Evolutionary conservation across 257 asterid species (phyloP).

Genomic region (Gardenia jasminoides): DNA sequence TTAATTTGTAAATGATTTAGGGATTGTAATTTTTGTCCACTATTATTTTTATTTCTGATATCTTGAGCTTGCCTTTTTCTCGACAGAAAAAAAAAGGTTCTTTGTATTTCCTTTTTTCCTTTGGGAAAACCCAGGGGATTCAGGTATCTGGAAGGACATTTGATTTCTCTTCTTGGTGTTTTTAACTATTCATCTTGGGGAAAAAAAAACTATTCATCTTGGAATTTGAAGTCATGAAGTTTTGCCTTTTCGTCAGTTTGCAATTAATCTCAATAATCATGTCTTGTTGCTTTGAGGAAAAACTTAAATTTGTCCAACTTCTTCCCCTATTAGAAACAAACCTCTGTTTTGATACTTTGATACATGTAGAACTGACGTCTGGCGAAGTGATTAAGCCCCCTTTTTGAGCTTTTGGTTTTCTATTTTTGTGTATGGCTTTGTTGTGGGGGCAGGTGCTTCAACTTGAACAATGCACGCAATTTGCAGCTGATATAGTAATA

Average conservation of each 20-base stretch:
- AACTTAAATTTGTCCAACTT: background rate
- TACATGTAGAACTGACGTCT: too few species aligned
- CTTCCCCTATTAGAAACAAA: background rate
- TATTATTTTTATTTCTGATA: too few species aligned
- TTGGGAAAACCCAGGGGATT: background rate
- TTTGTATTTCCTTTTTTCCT: background rate
- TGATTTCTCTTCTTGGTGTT: background rate
- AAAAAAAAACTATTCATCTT: background rate
- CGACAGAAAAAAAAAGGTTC: too few species aligned
- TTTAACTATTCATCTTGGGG: too few species aligned
- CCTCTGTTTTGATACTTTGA: too few species aligned
- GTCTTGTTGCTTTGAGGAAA: background rate
- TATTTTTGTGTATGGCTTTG: conserved; percentile 6
- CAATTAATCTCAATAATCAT: background rate
- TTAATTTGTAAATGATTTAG: too few species aligned
- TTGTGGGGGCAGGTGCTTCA: conserved; percentile 71
- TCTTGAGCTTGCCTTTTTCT: too few species aligned
- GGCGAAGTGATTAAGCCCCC: too few species aligned
- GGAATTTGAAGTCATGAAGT: background rate
- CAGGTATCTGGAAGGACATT: background rate
- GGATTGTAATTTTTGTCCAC: too few species aligned
- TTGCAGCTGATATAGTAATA: conserved; percentile 49
- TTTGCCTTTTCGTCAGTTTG: background rate
- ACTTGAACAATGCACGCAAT: conserved; percentile 77
- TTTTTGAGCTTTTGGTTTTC: too few species aligned